These are phyloP conservation scores for Durusdinium trenchii DNA, from an alignment of 73 alveolate species.

Conservation along the genomic window DNA sequence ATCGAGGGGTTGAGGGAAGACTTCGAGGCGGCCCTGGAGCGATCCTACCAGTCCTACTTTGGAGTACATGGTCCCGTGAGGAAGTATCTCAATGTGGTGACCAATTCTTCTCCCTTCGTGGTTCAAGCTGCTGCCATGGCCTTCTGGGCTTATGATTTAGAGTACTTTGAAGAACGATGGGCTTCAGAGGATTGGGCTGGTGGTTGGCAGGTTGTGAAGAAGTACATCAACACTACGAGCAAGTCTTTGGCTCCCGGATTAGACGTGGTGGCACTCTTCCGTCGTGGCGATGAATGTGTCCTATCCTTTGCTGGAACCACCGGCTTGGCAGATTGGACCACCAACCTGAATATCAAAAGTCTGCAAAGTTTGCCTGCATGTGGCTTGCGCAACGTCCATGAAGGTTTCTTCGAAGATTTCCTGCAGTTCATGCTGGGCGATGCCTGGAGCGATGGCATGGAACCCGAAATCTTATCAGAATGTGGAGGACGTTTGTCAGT, in stretches of 20 bases:
- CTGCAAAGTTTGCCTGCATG: constrained; percentile 43
- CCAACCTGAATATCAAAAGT: constrained; percentile 44
- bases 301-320: constrained; percentile 74
- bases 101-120: constrained; percentile 49
- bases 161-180: constrained; percentile 15
- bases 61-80: background rate
- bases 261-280: constrained; percentile 76
- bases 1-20: constrained; percentile 31
- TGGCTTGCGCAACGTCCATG: constrained; percentile 48
- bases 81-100: constrained; percentile 64
- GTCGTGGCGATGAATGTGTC: constrained; percentile 24
- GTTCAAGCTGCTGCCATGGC: constrained; percentile 52
- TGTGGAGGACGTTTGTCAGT: constrained; percentile 54
- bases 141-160: constrained; percentile 77
- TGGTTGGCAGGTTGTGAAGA: constrained; percentile 63
- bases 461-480: constrained; percentile 21
- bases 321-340: constrained; percentile 88
- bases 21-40: constrained; percentile 31
- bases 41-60: background rate
- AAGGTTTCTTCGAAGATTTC: constrained; percentile 73
- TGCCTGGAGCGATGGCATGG: constrained; percentile 52
- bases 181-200: constrained; percentile 47
- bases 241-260: constrained; percentile 35
- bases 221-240: constrained; percentile 62
- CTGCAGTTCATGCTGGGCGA: constrained; percentile 83